Base-by-base conservation (phyloP, 2,329 filamentous ascomycete genomes). In the Beauveria bassiana region DNA sequence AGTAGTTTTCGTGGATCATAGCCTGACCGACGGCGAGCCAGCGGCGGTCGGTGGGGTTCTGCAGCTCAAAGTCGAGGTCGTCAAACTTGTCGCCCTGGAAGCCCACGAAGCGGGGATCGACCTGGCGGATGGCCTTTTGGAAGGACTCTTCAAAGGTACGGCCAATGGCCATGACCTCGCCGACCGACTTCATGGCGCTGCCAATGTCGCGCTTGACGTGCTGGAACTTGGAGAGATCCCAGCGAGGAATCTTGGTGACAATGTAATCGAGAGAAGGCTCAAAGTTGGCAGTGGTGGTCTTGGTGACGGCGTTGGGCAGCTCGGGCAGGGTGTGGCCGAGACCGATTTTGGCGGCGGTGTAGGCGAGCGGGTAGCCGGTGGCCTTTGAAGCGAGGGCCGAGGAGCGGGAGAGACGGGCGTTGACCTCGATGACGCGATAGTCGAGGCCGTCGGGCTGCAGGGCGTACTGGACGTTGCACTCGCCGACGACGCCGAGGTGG, bases 151-250 rank as follows among this genome's bases (percentile, higher is more conserved):
- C 95, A 70, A 98, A 99, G 34, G 95, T 98, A 75, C 95, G 88
- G 67, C 95, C 95, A 70, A 99, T 98, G 66, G 95, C 95, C 95
- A 99, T 99, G 64, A 99, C 95, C 78, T 99, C 95, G 73, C 95
- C 95, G 62, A 99, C 93, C 26, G 93, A 97, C 81, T 98, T 99
- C 95, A 99, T 99, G 64, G 93, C 89, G 72, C 91, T 96, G 68
- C 95, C 95, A 72, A 99, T 98, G 72, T 96, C 90, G 64, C 95
- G 89, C 82, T 96, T 96, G 66, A 99, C 95, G 70, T 98, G 93
- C 79, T 98, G 93, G 83, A 99, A 99, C 81, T 99, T 99, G 81
- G 90, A 87, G 72, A 99, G 77, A 82, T 99, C 95, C 95, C 95
- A 99, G 71, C 95, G 87, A 69, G 95, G 95, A 69, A 99, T 98